Base-by-base conservation (phyloP, 2,329 filamentous ascomycete species). In the Ascochyta pisi region DNA sequence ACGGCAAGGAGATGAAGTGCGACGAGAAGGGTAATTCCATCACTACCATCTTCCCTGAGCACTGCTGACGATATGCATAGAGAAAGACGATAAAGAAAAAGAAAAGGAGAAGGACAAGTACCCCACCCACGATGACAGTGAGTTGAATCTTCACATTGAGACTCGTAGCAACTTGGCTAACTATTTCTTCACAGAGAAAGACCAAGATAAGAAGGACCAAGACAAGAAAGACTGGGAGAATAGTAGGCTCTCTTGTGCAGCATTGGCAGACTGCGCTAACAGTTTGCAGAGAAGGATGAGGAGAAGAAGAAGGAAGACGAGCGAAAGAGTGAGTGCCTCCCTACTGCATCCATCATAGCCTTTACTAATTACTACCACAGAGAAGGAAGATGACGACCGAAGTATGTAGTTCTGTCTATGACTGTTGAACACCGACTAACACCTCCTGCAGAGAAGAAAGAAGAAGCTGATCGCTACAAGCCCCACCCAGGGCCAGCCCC, bases 221-320 rank as follows among this genome's bases (percentile, higher is more conserved):
- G 33, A 51, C 24, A 44, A 51, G 16, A 29, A 50, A 19, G 31
- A 37, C 15, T 38, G 39, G 48, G 34, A 19, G 34, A 43, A 43
- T 31, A 43, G 48, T 43, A 50, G 10, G 48, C 22, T 6, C 16
- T 3, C 1, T 19, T 12, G 4, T 2, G 5, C 16, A 5, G 1
- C 4, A 5, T 13, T 22, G 10, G n/a, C n/a, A 2, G 8, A 8
- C 9, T 15, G 15, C 4, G 10, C 48, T 43, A 9, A 50, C 16
- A 50, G 5, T n/a, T 6, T 15, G 13, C n/a, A 51, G 48, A 51
- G 48, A 51, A 51, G 8, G 48, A 51, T n/a, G 48, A 51, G 15
- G 34, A 42, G 22, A 13, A 34, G 13, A 39, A 51, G 40, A 44
- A 51, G 15, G 48, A 44, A 29, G 40, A 51, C 12, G 34, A 41